Conservation (phyloP, 441 rosid genomes). For the Populus hybrid region DNA sequence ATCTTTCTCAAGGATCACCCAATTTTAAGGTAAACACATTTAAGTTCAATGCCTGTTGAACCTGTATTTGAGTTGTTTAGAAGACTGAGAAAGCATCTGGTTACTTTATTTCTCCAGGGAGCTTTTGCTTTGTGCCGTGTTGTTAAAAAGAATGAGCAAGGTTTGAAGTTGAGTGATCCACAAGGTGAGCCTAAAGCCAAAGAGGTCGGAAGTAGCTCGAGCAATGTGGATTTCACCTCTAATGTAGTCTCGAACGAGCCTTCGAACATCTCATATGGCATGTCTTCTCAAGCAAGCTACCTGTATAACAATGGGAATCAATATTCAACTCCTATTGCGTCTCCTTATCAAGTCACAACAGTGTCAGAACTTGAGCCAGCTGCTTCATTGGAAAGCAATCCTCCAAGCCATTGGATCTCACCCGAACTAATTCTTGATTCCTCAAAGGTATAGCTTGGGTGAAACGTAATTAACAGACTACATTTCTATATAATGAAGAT, state of each 20-base stretch:
- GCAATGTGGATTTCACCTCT: constrained; percentile 32
- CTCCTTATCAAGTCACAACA: constrained; percentile 27
- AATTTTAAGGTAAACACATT: constrained; percentile 41
- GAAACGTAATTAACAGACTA: not conserved
- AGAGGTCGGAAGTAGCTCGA: constrained; percentile 26
- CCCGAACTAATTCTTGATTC: constrained; percentile 67
- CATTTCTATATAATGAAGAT: not conserved
- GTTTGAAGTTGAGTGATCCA: constrained; percentile 39
- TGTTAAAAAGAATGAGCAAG: constrained; percentile 53
- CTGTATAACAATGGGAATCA: constrained; percentile 24
- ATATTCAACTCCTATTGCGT: constrained; percentile 35
- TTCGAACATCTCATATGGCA: constrained; percentile 28
- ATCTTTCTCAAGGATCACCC: constrained; percentile 40
- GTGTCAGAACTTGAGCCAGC: constrained; percentile 25
- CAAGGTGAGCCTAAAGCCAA: constrained; percentile 30
- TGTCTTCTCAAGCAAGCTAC: constrained; percentile 37
- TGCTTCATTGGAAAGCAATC: constrained; percentile 26
- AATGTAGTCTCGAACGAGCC: constrained; percentile 34
- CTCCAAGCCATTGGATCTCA: constrained; percentile 45
- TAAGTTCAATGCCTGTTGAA: not conserved
- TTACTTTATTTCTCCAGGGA: constrained; percentile 37
- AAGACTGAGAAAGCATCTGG: not conserved
- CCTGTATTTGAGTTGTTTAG: not conserved
- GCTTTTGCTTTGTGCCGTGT: constrained; percentile 77
- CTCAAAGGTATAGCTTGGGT: constrained; percentile 46